phyloP scores from a whole-genome alignment of 208 protist genomes.

The Strigomonas culicis region DNA sequence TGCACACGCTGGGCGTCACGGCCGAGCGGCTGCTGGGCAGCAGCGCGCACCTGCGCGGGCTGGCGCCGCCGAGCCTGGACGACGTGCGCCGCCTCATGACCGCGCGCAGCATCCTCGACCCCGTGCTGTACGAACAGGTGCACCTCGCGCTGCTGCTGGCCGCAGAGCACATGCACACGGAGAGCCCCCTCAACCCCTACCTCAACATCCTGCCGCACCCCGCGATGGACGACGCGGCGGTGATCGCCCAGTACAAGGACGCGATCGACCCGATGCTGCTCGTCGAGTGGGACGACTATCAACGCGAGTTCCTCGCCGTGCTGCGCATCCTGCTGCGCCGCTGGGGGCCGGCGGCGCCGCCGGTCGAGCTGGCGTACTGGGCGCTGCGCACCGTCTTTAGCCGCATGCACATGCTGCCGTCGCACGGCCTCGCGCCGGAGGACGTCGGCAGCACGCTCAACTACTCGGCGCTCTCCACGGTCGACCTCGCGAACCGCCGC shows the following conservation, averaged over 20 bases:
- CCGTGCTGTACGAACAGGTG: constrained; percentile 69
- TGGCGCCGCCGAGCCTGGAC: constrained; percentile 43
- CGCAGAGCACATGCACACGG: constrained; percentile 44
- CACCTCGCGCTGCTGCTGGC: constrained; percentile 67
- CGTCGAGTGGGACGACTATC: constrained; percentile 83
- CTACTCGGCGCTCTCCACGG: constrained; percentile 56
- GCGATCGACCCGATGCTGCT: constrained; percentile 56
- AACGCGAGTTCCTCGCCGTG: constrained; percentile 59
- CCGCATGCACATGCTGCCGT: constrained; percentile 73
- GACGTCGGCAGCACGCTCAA: constrained; percentile 45
- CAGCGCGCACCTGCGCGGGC: constrained; percentile 19
- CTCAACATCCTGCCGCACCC: constrained; percentile 67
- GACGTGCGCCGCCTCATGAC: constrained; percentile 47
- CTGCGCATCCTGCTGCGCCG: constrained; percentile 39
- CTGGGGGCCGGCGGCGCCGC: constrained; percentile 44
- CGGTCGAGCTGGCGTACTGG: constrained; percentile 77
- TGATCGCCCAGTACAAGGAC: constrained; percentile 66
- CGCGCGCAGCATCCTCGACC: constrained; percentile 54
- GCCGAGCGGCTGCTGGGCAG: constrained; percentile 33
- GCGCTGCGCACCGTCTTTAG: constrained; percentile 64
- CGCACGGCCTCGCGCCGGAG: constrained; percentile 42
- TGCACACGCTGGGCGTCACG: constrained; percentile 34
- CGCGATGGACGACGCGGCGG: constrained; percentile 56
- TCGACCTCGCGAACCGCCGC: constrained; percentile 48
- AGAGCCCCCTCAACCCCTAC: constrained; percentile 43